Evolutionary conservation across 345 rosid species (phyloP), one percentile per base, ranked within the genome.

Genomic region (Euclidium syriacum): DNA sequence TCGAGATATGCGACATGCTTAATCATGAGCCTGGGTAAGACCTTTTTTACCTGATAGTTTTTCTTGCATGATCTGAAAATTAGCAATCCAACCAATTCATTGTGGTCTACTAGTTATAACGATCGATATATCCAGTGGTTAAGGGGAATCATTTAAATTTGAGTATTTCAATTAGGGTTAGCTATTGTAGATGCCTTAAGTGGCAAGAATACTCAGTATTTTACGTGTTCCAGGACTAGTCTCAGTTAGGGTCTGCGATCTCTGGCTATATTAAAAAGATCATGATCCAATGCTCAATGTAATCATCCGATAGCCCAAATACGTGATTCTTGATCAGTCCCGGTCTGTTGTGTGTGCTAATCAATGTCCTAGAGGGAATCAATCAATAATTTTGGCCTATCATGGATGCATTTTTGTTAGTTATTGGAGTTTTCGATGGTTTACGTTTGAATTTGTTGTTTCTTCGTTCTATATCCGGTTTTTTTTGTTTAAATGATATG

Each of bases 1-100:
- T 94, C 52, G 97, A 94, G 99, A 94, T 94, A 85, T 94, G 96
- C 63, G 97, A 94, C 63, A 80, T 86, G 79, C 91, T 92, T 76
- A 94, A 87, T 71, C 95, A 75, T 48, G 96, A 94, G 73, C 97
- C 96, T 29, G 88, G 85, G 96, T 88, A 80, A 48, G 72, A 38
- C 27, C n/a, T 11, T 35, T 8, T 30, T 22, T 22, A 41, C 22
- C 22, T 42, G 2, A 8, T 29, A 38, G 2, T 14, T 34, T 43
- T 41, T 40, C 17, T 25, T n/a, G n/a, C n/a, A 26, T 52, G 55
- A 24, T 33, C 38, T 4, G 18, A 49, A 25, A 49, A 39, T 50
- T 29, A 17, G 5, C 5, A 14, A 55, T 47, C 48, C 15, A 54
- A 12, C n/a, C n/a, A n/a, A n/a, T n/a, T n/a, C n/a, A n/a, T n/a